phyloP scores from a whole-genome alignment of 2,329 filamentous ascomycete genomes.

The Stemphylium lycopersici region DNA sequence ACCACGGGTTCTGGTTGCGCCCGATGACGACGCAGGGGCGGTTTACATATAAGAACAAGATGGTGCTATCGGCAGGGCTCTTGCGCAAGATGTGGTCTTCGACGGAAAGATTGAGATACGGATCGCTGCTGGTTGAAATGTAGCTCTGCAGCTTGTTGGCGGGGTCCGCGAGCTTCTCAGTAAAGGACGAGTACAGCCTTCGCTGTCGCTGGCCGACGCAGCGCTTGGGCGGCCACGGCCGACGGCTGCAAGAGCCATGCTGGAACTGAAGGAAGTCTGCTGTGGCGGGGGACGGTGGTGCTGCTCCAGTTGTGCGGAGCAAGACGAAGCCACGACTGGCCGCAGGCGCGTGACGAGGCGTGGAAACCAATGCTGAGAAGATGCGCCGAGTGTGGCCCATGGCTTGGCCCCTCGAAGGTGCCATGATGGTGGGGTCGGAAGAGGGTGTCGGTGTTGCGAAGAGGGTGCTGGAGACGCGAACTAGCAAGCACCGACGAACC shows the following conservation, averaged over 20 bases:
- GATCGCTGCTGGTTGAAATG: constrained; percentile 65
- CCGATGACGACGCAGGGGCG: constrained; percentile 87
- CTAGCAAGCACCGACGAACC: not conserved
- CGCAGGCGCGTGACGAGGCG: not conserved
- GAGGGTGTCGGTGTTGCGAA: constrained; percentile 8
- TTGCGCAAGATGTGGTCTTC: constrained; percentile 87
- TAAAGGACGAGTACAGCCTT: constrained; percentile 30
- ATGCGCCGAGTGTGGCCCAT: not conserved
- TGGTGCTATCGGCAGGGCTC: constrained; percentile 71
- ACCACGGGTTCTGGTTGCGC: constrained; percentile 97
- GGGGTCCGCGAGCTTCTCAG: constrained; percentile 38
- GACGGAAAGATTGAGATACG: constrained; percentile 89
- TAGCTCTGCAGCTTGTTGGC: constrained; percentile 53
- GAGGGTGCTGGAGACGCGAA: not conserved
- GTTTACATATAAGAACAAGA: constrained; percentile 91
- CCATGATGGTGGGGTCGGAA: constrained; percentile 15
- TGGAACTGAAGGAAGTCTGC: not conserved
- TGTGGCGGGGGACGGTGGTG: not conserved
- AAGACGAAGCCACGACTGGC: not conserved
- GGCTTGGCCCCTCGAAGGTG: constrained; percentile 23
- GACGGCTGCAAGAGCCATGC: not conserved
- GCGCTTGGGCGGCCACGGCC: not conserved
- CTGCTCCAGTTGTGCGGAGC: constrained; percentile 1
- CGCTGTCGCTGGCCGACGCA: not conserved
- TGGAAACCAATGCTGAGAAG: not conserved